Base-by-base conservation (phyloP, 441 rosid species). In the Mallotus repandus region DNA sequence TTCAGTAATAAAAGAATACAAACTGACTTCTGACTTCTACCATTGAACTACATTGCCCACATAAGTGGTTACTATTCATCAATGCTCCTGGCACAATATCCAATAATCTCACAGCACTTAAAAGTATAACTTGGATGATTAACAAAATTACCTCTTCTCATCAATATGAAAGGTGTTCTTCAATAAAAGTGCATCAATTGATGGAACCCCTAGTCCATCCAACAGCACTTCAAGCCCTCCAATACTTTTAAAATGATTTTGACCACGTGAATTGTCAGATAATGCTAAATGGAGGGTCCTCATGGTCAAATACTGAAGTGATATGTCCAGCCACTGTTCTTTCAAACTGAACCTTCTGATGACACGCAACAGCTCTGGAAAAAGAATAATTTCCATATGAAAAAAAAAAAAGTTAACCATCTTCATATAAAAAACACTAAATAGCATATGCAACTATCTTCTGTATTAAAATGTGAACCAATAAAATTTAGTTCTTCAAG, bases 201-300 rank as follows among this genome's bases (percentile, higher is more conserved):
- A 83, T 76, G 94, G 87, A 75, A 89, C 82, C 32, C 89, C 97
- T 70, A 85, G 83, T 61, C 92, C 97, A 86, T 91, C 97, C 82
- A 91, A 77, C 60, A 91, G 81, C 77, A 86, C 97, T 81, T 91
- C 97, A 83, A 91, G 89, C 77, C 97, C 97, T 77, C 97, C 97
- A 41, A 91, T 89, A 80, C 94, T 89, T 86, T 88, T 91, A 77
- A 91, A 91, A 84, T 88, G 97, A 79, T 84, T 89, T 80, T 91
- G 97, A 85, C 94, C 97, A 38, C 94, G 88, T 63, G 89, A 83
- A 81, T 91, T 91, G 70, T 85, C 86, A 49, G 71, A 81, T 69
- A 91, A 85, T 58, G 90, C 86, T 61, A 86, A 75, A 62, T 41
- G 81, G 60, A 91, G 88, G 69, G 89, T 76, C 79, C 86, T 87